Base-by-base conservation (phyloP, 2,329 filamentous ascomycete genomes). In the Cercospora sojina region DNA sequence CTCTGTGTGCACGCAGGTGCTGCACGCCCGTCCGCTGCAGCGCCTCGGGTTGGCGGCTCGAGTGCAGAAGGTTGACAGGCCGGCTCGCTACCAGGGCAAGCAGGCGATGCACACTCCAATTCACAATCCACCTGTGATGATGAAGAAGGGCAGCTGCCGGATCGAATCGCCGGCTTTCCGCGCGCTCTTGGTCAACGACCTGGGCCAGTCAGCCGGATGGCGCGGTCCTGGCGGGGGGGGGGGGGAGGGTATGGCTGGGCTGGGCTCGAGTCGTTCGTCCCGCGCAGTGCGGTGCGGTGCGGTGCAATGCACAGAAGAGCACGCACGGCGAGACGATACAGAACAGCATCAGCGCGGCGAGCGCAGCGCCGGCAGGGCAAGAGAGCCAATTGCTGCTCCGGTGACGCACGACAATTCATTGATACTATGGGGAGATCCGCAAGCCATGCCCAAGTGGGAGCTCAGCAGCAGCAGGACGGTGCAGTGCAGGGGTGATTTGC, bases 31-130 rank as follows among this genome's bases (percentile, higher is more conserved):
- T 38, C 62, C n/a, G 62, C 65, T 56, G 43, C 47, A 25, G 10
- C 25, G 58, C 25, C 61, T 69, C 59, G 69, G 69, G 69, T 70
- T 70, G 69, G 69, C 61, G 67, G 66, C 65, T 49, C 59, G 32
- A 47, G 53, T 64, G 47, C 62, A 66, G 63, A 66, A 67, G 64
- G 69, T 67, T 69, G 65, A 64, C 63, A 64, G 67, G 31, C 69
- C 64, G 67, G 64, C 65, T 70, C 69, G 69, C 69, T 70, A 67
- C 64, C 69, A 69, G 38, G 10, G 38, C 58, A 59, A 57, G 62
- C 64, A 64, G 56, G 62, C 66, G 27, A 53, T 65, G 64, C 62
- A 68, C 56, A 62, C 59, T 65, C 29, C 35, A 41, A 64, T 60
- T 61, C 62, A 55, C 61, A 53, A 27, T 29, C 51, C 59, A 20